Base-by-base conservation (phyloP, 2,329 filamentous ascomycete genomes). In the Tricladium varicosporioides region DNA sequence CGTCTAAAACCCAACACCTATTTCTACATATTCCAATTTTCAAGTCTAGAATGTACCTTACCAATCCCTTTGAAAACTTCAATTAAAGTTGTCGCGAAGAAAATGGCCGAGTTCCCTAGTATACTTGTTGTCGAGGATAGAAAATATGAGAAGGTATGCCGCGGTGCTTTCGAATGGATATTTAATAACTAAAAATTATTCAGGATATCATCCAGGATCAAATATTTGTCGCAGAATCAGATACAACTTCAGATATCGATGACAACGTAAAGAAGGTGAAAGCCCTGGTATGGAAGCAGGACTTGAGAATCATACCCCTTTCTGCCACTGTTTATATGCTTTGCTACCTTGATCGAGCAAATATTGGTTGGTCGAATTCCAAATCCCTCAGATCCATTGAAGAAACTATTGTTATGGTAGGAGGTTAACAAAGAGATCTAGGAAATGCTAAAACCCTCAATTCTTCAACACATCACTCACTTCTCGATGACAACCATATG, bases 371-470 rank as follows among this genome's bases (percentile, higher is more conserved):
- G 64, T 47, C 15, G 40, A 2, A 51, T 19, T 15, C 22, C 7
- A 7, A 27, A 27, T 27, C 7, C 22, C 22, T 3, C 22, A 27
- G 22, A 27, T 27, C 7, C 22, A 3, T 27, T 27, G 22, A 27
- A 27, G 22, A 27, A 27, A 16, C n/a, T 3, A 9, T 43, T 43
- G 40, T 16, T 9, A 16, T 36, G 44, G 31, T 32, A 16, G 15
- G 36, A 5, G 5, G 19, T 18, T 51, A 10, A 49, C 43, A 33
- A 43, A 1, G 31, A 9, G 19, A 5, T 67, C 4, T 44, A 69
- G 67, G 77, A 56, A 87, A 87, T 68, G 84, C 85, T 44, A 85
- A 83, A 70, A 82, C 88, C 19, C 76, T 89, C 60, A 88, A 89
- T 67, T 73, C 78, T 16, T 76, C 81, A 10, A 80, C 80, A 0